Evolutionary conservation across 2,329 filamentous ascomycete genomes (phyloP), one percentile per base, ranked within the genome.

Genomic region (Escovopsis sp.): DNA sequence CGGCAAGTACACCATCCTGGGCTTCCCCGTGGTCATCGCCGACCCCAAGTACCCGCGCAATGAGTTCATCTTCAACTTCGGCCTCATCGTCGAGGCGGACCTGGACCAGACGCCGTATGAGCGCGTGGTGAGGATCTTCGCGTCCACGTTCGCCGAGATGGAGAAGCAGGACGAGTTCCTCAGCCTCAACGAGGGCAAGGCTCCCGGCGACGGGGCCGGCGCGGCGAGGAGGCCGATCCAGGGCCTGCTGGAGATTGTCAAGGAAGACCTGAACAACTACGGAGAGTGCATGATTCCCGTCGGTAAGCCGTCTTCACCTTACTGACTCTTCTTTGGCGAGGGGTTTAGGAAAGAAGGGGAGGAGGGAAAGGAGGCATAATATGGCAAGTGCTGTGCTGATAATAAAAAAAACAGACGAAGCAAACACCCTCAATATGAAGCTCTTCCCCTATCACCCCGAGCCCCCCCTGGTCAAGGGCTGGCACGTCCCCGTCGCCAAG

Each of bases 61-160:
- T 63, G 85, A 94, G 61, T 96, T 95, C 68, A 94, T 95, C 57
- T 98, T 96, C 75, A 96, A 96, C 62, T 94, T 96, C 57, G 87
- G 86, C 45, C 69, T 96, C 37, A 82, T 94, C 26, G 70, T 94
- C 40, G 75, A 82, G 40, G 63, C 63, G 38, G 68, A 72, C 41
- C 65, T 68, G 42, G 84, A 93, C 55, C 83, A 83, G 58, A 75
- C 75, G 39, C 82, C 80, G 32, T 94, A 86, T 59, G 85, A 88
- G 60, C 80, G 80, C 49, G 84, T 96, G 30, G 86, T 94, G 42
- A 72, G 82, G 50, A 85, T 94, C 53, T 70, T 96, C 40, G 91
- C 89, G 2, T 73, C 81, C 47, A 77, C 91, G 26, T 86, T 96
- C 67, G 78, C 82, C 48, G 85, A 85, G 53, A 75, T 96, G 68